Percentiles rank a stretch among this genome's conserved stretches.
These are phyloP conservation scores for Geranium incanum DNA, from an alignment of 441 rosid species.

Conservation along the genomic window DNA sequence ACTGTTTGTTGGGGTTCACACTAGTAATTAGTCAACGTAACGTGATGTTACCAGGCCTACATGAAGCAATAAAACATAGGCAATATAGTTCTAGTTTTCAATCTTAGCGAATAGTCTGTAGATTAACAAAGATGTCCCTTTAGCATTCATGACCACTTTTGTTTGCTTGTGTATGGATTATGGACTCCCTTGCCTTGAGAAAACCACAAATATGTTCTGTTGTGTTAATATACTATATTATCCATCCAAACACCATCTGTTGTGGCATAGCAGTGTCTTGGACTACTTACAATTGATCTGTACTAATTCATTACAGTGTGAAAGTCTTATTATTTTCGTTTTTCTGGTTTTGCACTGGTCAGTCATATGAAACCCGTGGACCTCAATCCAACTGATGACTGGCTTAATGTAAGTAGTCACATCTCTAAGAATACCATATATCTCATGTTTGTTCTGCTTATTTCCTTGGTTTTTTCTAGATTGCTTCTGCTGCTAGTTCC, in stretches of 20 bases:
- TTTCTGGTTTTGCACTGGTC: constrained; percentile 27
- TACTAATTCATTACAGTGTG: constrained; percentile 10
- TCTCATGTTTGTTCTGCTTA: constrained; percentile 12
- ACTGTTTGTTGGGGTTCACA: background rate
- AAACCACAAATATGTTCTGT: background rate
- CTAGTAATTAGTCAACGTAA: background rate
- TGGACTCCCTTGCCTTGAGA: background rate
- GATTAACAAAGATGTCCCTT: constrained; percentile 5
- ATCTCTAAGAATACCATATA: constrained; percentile 14
- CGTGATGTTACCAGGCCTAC: background rate
- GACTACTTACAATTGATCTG: constrained; percentile 9
- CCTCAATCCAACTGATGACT: constrained; percentile 85
- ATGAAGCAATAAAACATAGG: background rate
- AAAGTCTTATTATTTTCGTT: constrained; percentile 22
- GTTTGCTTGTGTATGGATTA: background rate
- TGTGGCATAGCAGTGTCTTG: background rate
- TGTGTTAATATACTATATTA: background rate
- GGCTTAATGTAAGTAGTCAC: constrained; percentile 74
- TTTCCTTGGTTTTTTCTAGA: constrained; percentile 9
- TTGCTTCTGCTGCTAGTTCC: constrained; percentile 19
- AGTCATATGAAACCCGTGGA: constrained; percentile 88
- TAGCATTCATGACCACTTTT: background rate
- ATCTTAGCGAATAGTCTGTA: background rate
- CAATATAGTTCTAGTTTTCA: constrained; percentile 1
- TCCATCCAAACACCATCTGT: too few species aligned